phyloP scores from a whole-genome alignment of 2,329 filamentous ascomycete genomes.

The Botrytis elliptica region DNA sequence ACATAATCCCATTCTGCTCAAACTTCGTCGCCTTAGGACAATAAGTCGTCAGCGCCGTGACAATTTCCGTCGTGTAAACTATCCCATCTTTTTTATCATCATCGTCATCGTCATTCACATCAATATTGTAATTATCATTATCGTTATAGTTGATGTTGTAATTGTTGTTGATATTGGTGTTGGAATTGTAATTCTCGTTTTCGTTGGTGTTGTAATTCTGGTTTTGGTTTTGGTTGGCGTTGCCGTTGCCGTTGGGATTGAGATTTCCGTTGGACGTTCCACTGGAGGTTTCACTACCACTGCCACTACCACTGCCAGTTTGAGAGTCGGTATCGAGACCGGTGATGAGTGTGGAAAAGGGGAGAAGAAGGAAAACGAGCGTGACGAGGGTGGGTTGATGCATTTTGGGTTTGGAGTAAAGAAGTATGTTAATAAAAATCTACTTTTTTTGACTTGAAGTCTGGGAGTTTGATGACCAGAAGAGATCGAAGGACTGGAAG shows the following conservation, averaged over 20 bases:
- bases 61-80: slow-evolving; percentile 3
- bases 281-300: not conserved
- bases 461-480: not conserved
- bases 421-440: not conserved
- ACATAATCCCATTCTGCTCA: slow-evolving; percentile 2
- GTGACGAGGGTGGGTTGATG: not conserved
- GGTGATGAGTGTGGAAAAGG: not conserved
- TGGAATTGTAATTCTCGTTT: slow-evolving; percentile 2
- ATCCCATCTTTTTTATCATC: not conserved
- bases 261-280: not conserved
- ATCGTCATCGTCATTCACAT: not conserved
- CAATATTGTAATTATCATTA: not conserved
- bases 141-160: not conserved
- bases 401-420: not conserved
- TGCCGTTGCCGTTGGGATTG: slow-evolving; percentile 3
- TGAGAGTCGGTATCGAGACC: not conserved
- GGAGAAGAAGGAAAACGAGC: not conserved
- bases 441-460: not conserved
- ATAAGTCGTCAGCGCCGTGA: slow-evolving; percentile 5
- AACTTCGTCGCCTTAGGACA: not conserved
- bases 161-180: not conserved
- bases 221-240: not conserved
- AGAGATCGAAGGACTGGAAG: not conserved
- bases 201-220: slow-evolving; percentile 1
- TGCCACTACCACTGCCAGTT: not conserved